Conservation (phyloP, 2,329 filamentous ascomycete species). For the Mycosphaerella sp. region DNA sequence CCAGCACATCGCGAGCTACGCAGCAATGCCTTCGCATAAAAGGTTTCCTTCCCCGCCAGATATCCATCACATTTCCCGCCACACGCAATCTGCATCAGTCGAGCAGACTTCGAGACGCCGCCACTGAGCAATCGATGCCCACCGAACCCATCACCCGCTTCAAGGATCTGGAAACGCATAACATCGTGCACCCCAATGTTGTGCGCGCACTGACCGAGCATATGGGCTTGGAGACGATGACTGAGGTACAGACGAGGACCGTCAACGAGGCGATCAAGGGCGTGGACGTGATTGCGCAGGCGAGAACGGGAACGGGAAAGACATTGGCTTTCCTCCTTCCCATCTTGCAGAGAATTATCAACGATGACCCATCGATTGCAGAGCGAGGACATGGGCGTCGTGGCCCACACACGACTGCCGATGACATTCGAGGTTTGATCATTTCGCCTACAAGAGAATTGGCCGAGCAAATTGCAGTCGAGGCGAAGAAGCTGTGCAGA, state of each 20-base stretch:
- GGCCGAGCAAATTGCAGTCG: constrained; percentile 59
- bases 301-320: constrained; percentile 95
- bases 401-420: constrained; percentile 45
- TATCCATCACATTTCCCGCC: constrained; percentile 33
- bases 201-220: constrained; percentile 61
- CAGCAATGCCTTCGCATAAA: constrained; percentile 14
- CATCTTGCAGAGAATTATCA: constrained; percentile 70
- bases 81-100: constrained; percentile 33
- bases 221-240: constrained; percentile 81
- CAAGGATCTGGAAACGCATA: constrained; percentile 38
- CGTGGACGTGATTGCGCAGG: constrained; percentile 80
- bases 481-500: constrained; percentile 62
- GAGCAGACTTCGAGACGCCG: constrained; percentile 31
- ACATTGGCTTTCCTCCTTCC: constrained; percentile 90
- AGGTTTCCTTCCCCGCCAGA: constrained; percentile 11
- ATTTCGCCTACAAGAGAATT: constrained; percentile 59
- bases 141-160: constrained; percentile 38
- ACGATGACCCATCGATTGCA: constrained; percentile 56
- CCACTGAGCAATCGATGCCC: constrained; percentile 17
- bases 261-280: constrained; percentile 75
- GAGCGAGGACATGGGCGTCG: constrained; percentile 39
- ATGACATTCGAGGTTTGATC: constrained; percentile 54
- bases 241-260: constrained; percentile 79
- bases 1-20: constrained; percentile 11
- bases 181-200: constrained; percentile 57